A percentile compares a stretch with the other conserved stretches of the same genome.
phyloP scores from a whole-genome alignment of 345 rosid genomes.

The Salix viminalis region DNA sequence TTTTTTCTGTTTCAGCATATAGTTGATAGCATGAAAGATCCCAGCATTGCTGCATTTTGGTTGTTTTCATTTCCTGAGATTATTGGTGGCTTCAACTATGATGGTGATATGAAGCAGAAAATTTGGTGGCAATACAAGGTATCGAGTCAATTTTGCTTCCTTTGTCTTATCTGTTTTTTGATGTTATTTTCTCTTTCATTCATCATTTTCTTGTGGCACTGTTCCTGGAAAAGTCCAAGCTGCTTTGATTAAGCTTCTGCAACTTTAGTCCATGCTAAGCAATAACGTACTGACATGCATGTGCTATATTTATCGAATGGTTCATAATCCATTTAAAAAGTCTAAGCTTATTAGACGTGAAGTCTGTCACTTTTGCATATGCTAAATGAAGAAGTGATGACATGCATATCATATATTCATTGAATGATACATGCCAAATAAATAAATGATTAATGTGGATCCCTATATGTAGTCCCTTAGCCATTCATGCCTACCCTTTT shows the following conservation, averaged over 20 bases:
- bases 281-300: not conserved
- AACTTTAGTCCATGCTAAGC: not conserved
- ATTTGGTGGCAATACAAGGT: conserved; percentile 96
- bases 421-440: not conserved
- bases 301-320: not conserved
- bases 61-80: conserved; percentile 80
- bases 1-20: conserved; percentile 64
- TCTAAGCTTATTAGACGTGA: not conserved
- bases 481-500: not conserved
- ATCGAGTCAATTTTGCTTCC: conserved; percentile 1
- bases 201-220: not conserved
- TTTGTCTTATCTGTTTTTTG: not conserved
- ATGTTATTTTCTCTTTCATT: conserved; percentile 1
- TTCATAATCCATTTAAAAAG: not conserved
- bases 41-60: conserved; percentile 96
- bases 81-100: conserved; percentile 75
- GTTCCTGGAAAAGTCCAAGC: not conserved
- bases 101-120: conserved; percentile 79
- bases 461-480: not conserved
- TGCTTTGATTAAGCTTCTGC: conserved; percentile 1
- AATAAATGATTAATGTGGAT: not conserved
- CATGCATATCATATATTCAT: not conserved
- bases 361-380: not conserved
- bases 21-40: conserved; percentile 91
- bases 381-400: not conserved